phyloP scores from a whole-genome alignment of 129 eudicot species.

The Arctium lappa region DNA sequence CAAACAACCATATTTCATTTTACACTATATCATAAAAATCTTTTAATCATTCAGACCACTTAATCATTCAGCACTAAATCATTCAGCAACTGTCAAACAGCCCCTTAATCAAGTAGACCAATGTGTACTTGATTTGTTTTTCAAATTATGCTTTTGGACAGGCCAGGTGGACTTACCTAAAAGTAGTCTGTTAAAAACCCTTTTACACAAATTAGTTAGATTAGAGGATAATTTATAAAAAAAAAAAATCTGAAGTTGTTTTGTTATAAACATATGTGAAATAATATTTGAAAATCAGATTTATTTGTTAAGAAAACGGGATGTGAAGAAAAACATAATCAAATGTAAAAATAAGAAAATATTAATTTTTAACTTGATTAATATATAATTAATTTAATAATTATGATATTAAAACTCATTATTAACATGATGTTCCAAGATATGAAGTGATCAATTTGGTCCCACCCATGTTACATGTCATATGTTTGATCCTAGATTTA shows the following conservation, averaged over 20 bases:
- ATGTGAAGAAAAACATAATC: too few species aligned
- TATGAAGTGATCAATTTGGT: neutral
- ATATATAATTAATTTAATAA: neutral
- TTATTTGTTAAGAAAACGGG: too few species aligned
- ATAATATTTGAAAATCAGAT: too few species aligned
- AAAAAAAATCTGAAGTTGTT: neutral
- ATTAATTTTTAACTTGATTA: neutral
- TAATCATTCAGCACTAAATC: too few species aligned
- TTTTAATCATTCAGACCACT: too few species aligned
- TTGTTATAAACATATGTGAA: too few species aligned
- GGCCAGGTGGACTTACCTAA: neutral
- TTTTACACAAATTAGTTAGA: neutral
- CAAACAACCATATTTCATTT: too few species aligned
- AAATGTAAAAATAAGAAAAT: neutral
- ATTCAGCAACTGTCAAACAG: neutral
- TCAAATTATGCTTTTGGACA: too few species aligned
- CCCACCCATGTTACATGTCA: constrained; percentile 21
- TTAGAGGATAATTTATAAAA: too few species aligned
- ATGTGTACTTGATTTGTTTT: too few species aligned
- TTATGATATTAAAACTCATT: neutral
- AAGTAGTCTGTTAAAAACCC: neutral
- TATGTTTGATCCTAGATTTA: neutral
- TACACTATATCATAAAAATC: too few species aligned
- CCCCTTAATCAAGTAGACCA: neutral
- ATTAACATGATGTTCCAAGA: neutral